These are phyloP conservation scores for Xerocomellus dryophilus DNA, from an alignment of 768 basidiomycete genomes.

Conservation along the genomic window DNA sequence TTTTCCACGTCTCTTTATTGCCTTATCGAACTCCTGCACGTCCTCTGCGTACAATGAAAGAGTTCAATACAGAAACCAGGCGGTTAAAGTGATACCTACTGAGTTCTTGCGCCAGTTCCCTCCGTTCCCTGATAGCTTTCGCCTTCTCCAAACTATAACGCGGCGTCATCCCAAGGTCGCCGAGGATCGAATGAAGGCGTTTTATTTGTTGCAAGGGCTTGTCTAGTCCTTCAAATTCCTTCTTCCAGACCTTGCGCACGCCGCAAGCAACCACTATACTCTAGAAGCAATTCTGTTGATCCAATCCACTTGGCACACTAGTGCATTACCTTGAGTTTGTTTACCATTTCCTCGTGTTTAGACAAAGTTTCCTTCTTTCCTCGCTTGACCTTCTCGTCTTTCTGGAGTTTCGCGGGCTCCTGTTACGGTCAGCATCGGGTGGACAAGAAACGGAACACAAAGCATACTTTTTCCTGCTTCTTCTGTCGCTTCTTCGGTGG, in stretches of 20 bases:
- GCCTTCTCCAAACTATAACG: conserved; percentile 79
- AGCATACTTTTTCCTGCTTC: conserved; percentile 36
- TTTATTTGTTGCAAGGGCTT: conserved; percentile 60
- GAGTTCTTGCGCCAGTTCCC: conserved; percentile 77
- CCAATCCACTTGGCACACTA: not conserved
- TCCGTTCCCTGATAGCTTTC: conserved; percentile 62
- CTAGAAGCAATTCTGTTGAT: conserved; percentile 34
- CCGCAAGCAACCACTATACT: conserved; percentile 71
- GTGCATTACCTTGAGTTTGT: conserved; percentile 60
- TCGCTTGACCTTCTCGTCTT: conserved; percentile 25
- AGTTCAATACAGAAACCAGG: not conserved
- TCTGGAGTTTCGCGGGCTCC: conserved; percentile 25
- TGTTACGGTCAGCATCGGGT: not conserved
- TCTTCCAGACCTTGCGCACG: conserved; percentile 73
- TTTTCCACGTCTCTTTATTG: conserved; percentile 34
- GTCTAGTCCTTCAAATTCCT: conserved; percentile 61
- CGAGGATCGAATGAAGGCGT: conserved; percentile 60
- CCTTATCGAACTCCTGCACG: conserved; percentile 65
- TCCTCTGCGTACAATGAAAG: conserved; percentile 50
- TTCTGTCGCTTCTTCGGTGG: conserved; percentile 47
- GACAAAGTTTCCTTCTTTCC: conserved; percentile 35
- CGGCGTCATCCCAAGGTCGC: conserved; percentile 77
- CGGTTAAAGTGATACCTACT: conserved; percentile 42
- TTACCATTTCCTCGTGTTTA: conserved; percentile 73
- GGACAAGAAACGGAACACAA: not conserved